Percentiles rank a stretch among this genome's conserved stretches.
Conservation (phyloP, 306 rosid species). For the Macrotyloma uniflorum region DNA sequence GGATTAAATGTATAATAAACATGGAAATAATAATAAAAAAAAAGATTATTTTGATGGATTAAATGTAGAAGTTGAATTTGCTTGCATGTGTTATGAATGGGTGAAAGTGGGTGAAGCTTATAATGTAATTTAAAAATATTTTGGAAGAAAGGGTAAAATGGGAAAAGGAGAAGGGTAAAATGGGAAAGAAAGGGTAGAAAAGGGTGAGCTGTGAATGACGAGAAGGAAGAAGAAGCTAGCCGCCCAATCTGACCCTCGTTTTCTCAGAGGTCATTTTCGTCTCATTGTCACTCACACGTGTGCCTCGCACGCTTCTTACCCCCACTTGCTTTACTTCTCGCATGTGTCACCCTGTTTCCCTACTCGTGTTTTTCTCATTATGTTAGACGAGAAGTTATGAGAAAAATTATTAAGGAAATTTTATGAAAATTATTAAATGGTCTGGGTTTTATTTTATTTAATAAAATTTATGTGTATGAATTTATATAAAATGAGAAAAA, state of each 20-base stretch:
- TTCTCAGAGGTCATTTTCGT: constrained; percentile 25
- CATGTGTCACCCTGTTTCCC: background rate
- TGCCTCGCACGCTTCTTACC: constrained; percentile 4
- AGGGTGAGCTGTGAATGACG: constrained; percentile 9
- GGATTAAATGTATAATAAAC: too few relatives aligned
- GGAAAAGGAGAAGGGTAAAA: constrained; percentile 29
- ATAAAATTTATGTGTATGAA: background rate
- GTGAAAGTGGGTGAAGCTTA: too few relatives aligned
- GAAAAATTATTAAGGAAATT: too few relatives aligned
- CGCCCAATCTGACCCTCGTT: constrained; percentile 37
- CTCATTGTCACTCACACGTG: constrained; percentile 18
- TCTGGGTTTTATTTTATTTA: background rate
- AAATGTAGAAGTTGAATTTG: too few relatives aligned
- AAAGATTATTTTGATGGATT: too few relatives aligned
- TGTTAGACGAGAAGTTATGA: background rate
- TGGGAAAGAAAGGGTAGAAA: background rate
- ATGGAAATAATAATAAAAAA: too few relatives aligned
- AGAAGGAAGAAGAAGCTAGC: constrained; percentile 5
- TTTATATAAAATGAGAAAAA: too few relatives aligned
- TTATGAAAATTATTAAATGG: too few relatives aligned
- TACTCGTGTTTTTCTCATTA: constrained; percentile 2
- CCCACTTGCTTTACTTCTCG: background rate
- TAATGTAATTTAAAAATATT: too few relatives aligned
- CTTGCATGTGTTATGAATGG: too few relatives aligned
- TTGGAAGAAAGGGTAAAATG: too few relatives aligned